Conservation (phyloP, 2,329 filamentous ascomycete genomes). For the Pseudogymnoascus sp. region DNA sequence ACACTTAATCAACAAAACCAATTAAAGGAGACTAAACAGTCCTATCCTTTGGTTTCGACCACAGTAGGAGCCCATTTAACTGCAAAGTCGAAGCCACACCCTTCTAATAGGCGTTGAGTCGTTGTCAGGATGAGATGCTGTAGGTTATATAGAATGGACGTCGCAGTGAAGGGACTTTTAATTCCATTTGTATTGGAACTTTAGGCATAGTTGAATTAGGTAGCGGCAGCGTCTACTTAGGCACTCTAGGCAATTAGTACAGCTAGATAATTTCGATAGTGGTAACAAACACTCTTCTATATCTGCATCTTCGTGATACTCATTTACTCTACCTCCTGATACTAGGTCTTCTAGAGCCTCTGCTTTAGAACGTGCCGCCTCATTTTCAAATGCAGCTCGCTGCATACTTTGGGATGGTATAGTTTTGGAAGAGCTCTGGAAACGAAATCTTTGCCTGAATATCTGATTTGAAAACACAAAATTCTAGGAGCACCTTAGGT, state of each 20-base stretch:
- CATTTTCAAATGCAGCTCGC: slow-evolving; percentile 29
- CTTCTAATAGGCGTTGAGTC: slow-evolving; percentile 34
- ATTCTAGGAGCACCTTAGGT: slow-evolving; percentile 24
- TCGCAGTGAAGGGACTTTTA: slow-evolving; percentile 22
- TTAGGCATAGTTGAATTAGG: not conserved
- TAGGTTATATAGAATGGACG: slow-evolving; percentile 31
- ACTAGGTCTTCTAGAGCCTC: slow-evolving; percentile 28
- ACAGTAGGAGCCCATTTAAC: slow-evolving; percentile 30
- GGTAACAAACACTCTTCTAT: not conserved
- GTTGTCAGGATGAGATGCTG: slow-evolving; percentile 35
- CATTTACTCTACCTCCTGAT: not conserved
- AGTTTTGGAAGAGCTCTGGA: slow-evolving; percentile 30
- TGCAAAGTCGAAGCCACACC: slow-evolving; percentile 36
- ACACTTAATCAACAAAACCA: too few species aligned
- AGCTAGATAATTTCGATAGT: not conserved
- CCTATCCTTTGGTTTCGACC: slow-evolving; percentile 26
- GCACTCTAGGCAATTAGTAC: not conserved
- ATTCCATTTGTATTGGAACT: not conserved
- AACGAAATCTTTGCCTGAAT: slow-evolving; percentile 31
- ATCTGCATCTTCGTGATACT: not conserved
- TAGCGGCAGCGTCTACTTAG: not conserved
- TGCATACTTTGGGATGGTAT: slow-evolving; percentile 25
- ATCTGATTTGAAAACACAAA: slow-evolving; percentile 31
- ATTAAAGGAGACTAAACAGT: slow-evolving; percentile 21
- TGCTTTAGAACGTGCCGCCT: slow-evolving; percentile 26